Evolutionary conservation across 441 rosid species (phyloP).

Genomic region (Arabidopsis lyrata): DNA sequence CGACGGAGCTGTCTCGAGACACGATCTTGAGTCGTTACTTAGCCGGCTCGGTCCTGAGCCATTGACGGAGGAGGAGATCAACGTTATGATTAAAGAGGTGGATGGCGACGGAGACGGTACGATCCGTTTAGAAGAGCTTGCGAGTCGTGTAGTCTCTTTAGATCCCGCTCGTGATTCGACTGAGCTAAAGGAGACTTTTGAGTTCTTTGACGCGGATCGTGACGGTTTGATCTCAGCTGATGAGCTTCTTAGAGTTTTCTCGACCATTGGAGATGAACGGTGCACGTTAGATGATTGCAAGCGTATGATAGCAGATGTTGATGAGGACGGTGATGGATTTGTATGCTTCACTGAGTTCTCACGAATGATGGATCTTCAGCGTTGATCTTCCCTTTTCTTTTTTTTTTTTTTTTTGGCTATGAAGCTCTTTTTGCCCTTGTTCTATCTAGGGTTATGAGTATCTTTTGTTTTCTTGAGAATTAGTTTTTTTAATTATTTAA

Average conservation of each 20-base stretch:
- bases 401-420: neutral
- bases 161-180: conserved; percentile 46
- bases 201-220: conserved; percentile 76
- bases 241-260: conserved; percentile 61
- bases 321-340: conserved; percentile 73
- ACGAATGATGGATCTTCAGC: conserved; percentile 72
- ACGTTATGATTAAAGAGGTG: conserved; percentile 63
- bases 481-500: neutral
- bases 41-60: conserved; percentile 57
- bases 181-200: conserved; percentile 76
- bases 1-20: conserved; percentile 61
- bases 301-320: conserved; percentile 83
- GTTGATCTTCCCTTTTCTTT: conserved; percentile 13
- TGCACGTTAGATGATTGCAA: conserved; percentile 86
- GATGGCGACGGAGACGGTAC: conserved; percentile 44
- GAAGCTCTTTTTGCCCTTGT: conserved; percentile 36
- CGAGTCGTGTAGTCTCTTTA: conserved; percentile 50
- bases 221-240: conserved; percentile 85
- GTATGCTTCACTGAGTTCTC: conserved; percentile 87
- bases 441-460: conserved; percentile 20
- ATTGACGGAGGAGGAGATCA: conserved; percentile 59
- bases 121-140: conserved; percentile 60
- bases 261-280: conserved; percentile 62
- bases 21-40: conserved; percentile 69
- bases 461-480: conserved; percentile 15